Evolutionary conservation across 495 filamentous ascomycete genomes (phyloP), one percentile per base, ranked within the genome.

Genomic region (Choiromyces venosus): DNA sequence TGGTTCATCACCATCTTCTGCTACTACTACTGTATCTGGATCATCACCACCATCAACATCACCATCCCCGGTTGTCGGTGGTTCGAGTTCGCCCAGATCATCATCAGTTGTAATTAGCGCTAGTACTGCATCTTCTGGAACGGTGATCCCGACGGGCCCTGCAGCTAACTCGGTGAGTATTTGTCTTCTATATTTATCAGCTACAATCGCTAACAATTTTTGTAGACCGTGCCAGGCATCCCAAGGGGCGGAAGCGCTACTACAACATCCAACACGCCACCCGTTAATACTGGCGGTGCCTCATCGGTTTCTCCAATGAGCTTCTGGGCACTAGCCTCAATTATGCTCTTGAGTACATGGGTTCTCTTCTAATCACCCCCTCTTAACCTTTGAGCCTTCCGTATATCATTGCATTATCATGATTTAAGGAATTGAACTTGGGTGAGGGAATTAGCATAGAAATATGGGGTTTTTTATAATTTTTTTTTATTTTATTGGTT

Each of bases 81-180:
- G 37, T 29, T 44, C 66, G 37, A 65, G 39, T 37, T n/a, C 35
- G 44, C 38, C 65, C 36, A 35, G 37, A 29, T 8, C 64, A 14
- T 33, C 33, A 35, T 38, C 69, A 8, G 19, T 39, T 37, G 21
- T 25, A 29, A n/a, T 25, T 52, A 12, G 52, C 52, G 25, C 25
- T 8, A 14, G 25, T 12, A 61, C 25, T 18, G 3, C 25, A 16
- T 33, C 52, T 33, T 61, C 52, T 18, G 25, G 52, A 29, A 6
- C 25, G 52, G 52, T 14, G 52, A 25, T 10, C 52, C 10, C 25
- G 52, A 33, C 52, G 25, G 25, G 52, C n/a, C 25, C 52, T 61
- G 25, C 25, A 5, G 39, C 52, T 33, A 77, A n/a, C 36, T 77
- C 70, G 19, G 75, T 77, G 61, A 69, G 70, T 77, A 33, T 68